Percentiles rank a stretch among this genome's conserved stretches.
Evolutionary conservation across 306 rosid species (phyloP).

Genomic region (Oemleria cerasiformis): DNA sequence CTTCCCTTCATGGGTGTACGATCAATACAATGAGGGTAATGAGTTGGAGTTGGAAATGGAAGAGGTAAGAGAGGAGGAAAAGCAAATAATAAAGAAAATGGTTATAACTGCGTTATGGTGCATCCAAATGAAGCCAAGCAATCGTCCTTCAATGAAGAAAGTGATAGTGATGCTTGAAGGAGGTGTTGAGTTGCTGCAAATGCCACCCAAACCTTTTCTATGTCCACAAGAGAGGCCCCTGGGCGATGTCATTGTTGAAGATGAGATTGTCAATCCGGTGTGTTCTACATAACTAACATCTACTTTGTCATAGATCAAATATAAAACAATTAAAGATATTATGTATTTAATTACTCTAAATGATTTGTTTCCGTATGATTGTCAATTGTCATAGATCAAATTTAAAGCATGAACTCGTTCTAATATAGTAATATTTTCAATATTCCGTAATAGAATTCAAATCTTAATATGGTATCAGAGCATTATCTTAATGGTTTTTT

Average conservation of each 20-base stretch:
- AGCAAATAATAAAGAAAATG: background rate
- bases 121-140: slow-evolving; percentile 11
- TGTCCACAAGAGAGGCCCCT: background rate
- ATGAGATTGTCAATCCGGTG: too few species aligned
- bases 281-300: background rate
- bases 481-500: too few species aligned
- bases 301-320: too few species aligned
- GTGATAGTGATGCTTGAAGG: slow-evolving; percentile 10
- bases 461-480: too few species aligned
- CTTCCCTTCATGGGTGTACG: background rate
- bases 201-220: slow-evolving; percentile 5
- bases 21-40: background rate
- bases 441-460: too few species aligned
- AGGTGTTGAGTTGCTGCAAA: background rate
- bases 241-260: background rate
- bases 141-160: slow-evolving; percentile 11
- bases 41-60: background rate
- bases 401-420: too few species aligned
- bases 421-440: too few species aligned
- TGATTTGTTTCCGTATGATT: too few species aligned
- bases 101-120: slow-evolving; percentile 10
- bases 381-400: too few species aligned
- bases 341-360: too few species aligned
- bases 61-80: background rate
- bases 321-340: too few species aligned